A percentile compares a stretch with the other conserved stretches of the same genome.
Conservation (phyloP, 83 land plant species). For the Picea abies region DNA sequence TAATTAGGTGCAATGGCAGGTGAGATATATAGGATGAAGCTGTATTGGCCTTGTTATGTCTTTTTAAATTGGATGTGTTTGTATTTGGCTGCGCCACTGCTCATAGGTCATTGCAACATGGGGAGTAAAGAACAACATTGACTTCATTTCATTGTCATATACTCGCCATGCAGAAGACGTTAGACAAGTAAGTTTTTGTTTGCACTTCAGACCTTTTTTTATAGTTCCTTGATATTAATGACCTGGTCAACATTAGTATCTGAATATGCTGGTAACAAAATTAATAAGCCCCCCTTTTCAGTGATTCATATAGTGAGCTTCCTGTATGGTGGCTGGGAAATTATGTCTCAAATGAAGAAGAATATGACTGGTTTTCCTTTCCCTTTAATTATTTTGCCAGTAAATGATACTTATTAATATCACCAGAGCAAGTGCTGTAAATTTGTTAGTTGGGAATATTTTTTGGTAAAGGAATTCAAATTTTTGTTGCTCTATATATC, state of each 20-base stretch:
- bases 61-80: background rate
- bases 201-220: background rate
- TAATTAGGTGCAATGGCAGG: background rate
- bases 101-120: slow-evolving; percentile 73
- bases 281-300: background rate
- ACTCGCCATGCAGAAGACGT: slow-evolving; percentile 94
- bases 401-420: background rate
- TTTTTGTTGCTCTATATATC: background rate
- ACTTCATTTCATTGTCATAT: slow-evolving; percentile 84
- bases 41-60: background rate
- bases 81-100: background rate
- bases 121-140: slow-evolving; percentile 84
- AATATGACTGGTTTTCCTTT: background rate
- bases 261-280: background rate
- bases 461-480: background rate
- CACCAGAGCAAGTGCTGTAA: background rate
- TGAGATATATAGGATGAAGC: background rate
- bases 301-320: background rate
- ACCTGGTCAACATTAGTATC: background rate
- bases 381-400: background rate
- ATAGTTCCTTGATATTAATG: background rate
- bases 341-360: background rate
- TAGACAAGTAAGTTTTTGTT: slow-evolving; percentile 45
- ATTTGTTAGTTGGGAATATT: background rate
- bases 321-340: background rate